Evolutionary conservation across 148 eudicot species (phyloP), one percentile per base, ranked within the genome.

Genomic region (Rheum nobile): DNA sequence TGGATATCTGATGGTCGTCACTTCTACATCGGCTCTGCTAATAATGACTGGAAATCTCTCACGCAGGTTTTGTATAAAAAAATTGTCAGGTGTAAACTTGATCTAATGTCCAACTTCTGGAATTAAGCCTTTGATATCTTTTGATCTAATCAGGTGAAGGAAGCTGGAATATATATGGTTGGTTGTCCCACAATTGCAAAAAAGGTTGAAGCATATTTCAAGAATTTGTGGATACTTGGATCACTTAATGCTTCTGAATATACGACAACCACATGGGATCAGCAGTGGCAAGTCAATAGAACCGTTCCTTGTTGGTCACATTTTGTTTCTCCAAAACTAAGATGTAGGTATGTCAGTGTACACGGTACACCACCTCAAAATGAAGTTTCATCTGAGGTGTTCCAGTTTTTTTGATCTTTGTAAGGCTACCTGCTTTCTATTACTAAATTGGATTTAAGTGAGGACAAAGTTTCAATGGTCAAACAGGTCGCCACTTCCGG

Each of bases 301-400:
- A 87, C 85, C 73, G 96, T 93, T 71, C 96, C 96, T 38, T 93
- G 98, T 76, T 93, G 96, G 98, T 93, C 98, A n/a, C 89, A 89
- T 80, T 93, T 93, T 77, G 71, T 90, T 73, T 76, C 78, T 46
- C 63, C 75, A 19, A 65, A 86, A 42, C 83, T 84, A 75, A 82
- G 96, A 78, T 93, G 98, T 90, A 83, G 84, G 98, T 93, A 90
- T 70, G 83, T 1, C 11, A 41, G 0, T 48, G 72, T 0, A 38
- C 47, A 19, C 28, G 14, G 72, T 0, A 38, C 47, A 19, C 28
- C 46, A 37, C 24, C 34, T 2, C 43, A 67, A 67, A 34, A 16
- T 67, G 38, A n/a, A n/a, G n/a, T n/a, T n/a, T n/a, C n/a, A n/a
- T n/a, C n/a, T n/a, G n/a, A n/a, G n/a, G n/a, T n/a, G n/a, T n/a